phyloP scores from a whole-genome alignment of 169 alveolate species.

The Babesia bovis region DNA sequence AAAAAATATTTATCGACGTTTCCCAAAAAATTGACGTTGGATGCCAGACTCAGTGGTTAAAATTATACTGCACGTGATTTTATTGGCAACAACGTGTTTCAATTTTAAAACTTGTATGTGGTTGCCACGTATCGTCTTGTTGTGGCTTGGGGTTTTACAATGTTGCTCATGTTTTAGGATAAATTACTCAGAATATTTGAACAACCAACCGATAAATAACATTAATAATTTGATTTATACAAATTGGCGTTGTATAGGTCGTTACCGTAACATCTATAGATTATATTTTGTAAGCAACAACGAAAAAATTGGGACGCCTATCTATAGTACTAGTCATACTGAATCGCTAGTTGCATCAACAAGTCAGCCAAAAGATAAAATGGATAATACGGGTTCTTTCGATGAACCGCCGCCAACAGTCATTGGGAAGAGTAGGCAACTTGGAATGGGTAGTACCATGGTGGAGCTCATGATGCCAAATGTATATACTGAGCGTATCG shows the following conservation, averaged over 20 bases:
- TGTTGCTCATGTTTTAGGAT: constrained; percentile 10
- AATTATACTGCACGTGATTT: no score
- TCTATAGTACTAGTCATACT: neutral
- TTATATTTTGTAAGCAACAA: no score
- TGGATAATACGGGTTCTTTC: neutral
- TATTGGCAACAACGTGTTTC: no score
- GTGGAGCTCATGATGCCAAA: constrained; percentile 38
- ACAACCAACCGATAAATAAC: neutral
- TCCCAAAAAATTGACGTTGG: no score
- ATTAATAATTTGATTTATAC: neutral
- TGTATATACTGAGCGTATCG: constrained; percentile 36
- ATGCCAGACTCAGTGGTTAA: no score
- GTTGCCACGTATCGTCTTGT: neutral
- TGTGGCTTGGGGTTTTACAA: neutral
- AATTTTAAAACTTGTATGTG: constrained; percentile 3
- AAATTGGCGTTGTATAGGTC: no score
- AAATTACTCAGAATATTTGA: neutral
- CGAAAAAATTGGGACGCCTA: neutral
- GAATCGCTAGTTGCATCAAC: neutral
- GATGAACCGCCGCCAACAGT: neutral
- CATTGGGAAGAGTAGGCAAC: constrained; percentile 18
- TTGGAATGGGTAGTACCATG: constrained; percentile 58
- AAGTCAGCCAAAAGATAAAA: neutral
- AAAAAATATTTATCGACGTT: no score
- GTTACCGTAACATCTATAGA: no score